Evolutionary conservation across 345 rosid genomes (phyloP).

Genomic region (Luvunga scandens): DNA sequence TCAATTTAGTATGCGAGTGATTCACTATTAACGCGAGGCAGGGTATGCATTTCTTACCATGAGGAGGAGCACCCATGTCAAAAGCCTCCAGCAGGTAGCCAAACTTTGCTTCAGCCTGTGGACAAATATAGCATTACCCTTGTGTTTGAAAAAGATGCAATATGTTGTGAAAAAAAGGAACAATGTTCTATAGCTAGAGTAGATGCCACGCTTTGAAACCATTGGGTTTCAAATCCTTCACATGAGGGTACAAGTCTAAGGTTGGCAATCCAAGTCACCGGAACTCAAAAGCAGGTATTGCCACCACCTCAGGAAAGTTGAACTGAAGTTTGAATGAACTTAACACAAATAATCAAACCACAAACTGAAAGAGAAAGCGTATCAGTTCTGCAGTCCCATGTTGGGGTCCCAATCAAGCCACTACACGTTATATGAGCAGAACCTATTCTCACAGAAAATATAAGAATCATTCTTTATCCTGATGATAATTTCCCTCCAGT

Average conservation of each 20-base stretch:
- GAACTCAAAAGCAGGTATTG: not conserved
- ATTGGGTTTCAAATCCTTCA: not conserved
- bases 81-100: constrained; percentile 96
- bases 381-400: not conserved
- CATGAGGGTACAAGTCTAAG: not conserved
- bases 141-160: not conserved
- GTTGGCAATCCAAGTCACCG: not conserved
- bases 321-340: not conserved
- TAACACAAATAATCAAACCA: not conserved
- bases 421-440: not conserved
- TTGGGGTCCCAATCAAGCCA: not conserved
- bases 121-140: constrained; percentile 4
- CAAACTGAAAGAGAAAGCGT: not conserved
- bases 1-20: not conserved
- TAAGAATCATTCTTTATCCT: not conserved
- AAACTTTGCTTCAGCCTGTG: constrained; percentile 89
- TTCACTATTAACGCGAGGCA: not conserved
- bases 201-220: not conserved
- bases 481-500: not conserved
- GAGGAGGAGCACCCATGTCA: constrained; percentile 99
- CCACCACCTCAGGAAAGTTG: not conserved
- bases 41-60: constrained; percentile 48
- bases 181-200: not conserved
- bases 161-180: not conserved
- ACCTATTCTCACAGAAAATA: not conserved